phyloP scores from a whole-genome alignment of 345 rosid species.

The Pseudoturritis turrita region DNA sequence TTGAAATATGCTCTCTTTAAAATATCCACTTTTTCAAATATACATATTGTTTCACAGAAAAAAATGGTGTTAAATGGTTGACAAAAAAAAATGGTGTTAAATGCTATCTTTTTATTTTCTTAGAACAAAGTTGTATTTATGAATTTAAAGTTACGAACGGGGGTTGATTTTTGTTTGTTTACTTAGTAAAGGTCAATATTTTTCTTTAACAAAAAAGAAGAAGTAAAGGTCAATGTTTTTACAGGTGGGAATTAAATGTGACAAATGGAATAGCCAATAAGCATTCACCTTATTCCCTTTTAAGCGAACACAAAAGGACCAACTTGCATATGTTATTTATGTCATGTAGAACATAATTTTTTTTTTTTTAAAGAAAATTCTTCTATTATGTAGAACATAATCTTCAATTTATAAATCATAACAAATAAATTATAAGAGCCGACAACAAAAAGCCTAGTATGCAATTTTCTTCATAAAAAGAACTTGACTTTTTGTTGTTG shows the following conservation, averaged over 20 bases:
- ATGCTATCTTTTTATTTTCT: not conserved
- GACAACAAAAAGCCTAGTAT: not conserved
- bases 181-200: not conserved
- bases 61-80: not conserved
- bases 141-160: not conserved
- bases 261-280: constrained; percentile 18
- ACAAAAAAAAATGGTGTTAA: not conserved
- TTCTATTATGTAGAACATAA: not conserved
- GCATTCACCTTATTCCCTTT: not conserved
- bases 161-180: not conserved
- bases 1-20: not conserved
- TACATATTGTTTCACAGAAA: not conserved
- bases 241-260: constrained; percentile 17
- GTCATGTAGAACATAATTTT: not conserved
- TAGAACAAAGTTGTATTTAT: not conserved
- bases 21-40: not conserved
- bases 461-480: not conserved
- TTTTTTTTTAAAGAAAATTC: too few relatives aligned
- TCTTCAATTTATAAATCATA: not conserved
- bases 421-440: not conserved
- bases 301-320: constrained; percentile 20
- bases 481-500: not conserved
- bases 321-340: constrained; percentile 21
- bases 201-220: not conserved
- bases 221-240: not conserved